These are phyloP conservation scores for Claviceps humidiphila DNA, from an alignment of 2,329 filamentous ascomycete genomes.

Conservation along the genomic window DNA sequence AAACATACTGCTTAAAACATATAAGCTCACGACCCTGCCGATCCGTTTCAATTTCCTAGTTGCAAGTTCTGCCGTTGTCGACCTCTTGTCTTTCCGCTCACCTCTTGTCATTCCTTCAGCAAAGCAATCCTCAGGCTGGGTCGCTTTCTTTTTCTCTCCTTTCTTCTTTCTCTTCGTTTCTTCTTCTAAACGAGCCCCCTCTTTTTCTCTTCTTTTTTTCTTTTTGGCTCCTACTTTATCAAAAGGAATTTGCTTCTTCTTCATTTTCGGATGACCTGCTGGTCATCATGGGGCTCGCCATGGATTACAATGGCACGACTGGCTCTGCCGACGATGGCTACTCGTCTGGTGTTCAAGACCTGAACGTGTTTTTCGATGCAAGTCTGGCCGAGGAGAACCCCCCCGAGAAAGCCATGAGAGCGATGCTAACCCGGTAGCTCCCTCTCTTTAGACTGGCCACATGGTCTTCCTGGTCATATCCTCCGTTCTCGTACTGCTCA, in stretches of 20 bases:
- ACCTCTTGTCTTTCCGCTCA: neutral
- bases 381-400: slow-evolving; percentile 11
- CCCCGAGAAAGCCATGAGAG: neutral
- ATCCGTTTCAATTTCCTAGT: neutral
- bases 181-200: neutral
- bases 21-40: neutral
- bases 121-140: too few species aligned
- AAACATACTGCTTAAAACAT: neutral
- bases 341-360: slow-evolving; percentile 43
- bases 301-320: slow-evolving; percentile 36
- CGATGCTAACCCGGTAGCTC: neutral
- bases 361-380: slow-evolving; percentile 79
- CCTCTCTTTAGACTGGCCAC: slow-evolving; percentile 50
- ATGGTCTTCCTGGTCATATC: slow-evolving; percentile 69
- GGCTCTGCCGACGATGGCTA: slow-evolving; percentile 38
- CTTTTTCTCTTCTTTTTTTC: too few species aligned
- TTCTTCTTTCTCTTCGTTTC: neutral
- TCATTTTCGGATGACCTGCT: neutral
- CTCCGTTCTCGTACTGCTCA: slow-evolving; percentile 71
- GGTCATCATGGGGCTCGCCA: slow-evolving; percentile 15
- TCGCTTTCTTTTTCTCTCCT: neutral
- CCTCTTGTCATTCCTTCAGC: neutral
- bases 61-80: neutral
- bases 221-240: too few species aligned
- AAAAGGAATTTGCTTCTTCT: neutral